These are phyloP conservation scores for Paramecium biaurelia DNA, from an alignment of 73 alveolate genomes.

Conservation along the genomic window DNA sequence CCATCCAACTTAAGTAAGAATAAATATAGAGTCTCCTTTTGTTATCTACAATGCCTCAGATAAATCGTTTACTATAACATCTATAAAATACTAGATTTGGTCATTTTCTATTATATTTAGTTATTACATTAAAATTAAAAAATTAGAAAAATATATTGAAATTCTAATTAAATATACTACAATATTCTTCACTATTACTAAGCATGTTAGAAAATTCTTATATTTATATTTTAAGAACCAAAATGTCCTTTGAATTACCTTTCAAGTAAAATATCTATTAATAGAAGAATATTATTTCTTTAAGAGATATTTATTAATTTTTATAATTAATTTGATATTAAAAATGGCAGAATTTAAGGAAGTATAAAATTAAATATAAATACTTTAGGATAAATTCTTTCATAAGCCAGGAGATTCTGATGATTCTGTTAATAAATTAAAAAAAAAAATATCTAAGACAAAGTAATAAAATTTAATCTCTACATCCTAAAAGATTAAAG, in stretches of 20 bases:
- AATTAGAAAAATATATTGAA: neutral
- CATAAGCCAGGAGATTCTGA: neutral
- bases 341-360: conserved; percentile 25
- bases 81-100: neutral
- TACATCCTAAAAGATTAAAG: neutral
- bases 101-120: neutral
- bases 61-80: neutral
- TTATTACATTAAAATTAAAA: neutral
- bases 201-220: neutral
- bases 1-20: neutral
- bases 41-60: neutral
- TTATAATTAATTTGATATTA: neutral
- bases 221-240: neutral
- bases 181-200: too few species aligned
- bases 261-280: too few species aligned
- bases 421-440: neutral
- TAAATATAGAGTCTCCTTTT: neutral
- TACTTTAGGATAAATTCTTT: neutral
- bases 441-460: conserved; percentile 5
- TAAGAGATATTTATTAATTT: neutral
- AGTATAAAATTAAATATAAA: neutral
- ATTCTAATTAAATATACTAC: neutral
- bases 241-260: neutral
- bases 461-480: neutral
- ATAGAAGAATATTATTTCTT: neutral